These are phyloP conservation scores for Macrotyloma uniflorum DNA, from an alignment of 306 rosid species.

Conservation along the genomic window DNA sequence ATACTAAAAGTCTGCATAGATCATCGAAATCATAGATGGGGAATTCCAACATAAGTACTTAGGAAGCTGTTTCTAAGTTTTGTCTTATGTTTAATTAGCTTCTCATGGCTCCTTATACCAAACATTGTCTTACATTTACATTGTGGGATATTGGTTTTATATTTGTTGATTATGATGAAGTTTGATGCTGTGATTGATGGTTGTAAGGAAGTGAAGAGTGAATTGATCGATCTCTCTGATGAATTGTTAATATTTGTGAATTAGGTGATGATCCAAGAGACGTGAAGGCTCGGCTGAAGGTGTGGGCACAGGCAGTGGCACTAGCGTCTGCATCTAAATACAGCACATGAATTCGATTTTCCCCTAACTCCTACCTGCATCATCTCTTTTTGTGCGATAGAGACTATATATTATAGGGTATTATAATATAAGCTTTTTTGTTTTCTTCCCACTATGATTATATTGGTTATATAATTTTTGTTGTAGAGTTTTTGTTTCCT, in stretches of 20 bases:
- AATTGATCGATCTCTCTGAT: background rate
- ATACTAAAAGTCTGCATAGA: too few species aligned
- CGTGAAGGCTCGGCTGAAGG: conserved; percentile 89
- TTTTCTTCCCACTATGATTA: conserved; percentile 16
- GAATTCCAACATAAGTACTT: too few species aligned
- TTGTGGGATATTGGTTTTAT: background rate
- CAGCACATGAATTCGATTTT: conserved; percentile 38
- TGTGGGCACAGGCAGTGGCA: conserved; percentile 96
- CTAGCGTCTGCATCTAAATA: conserved; percentile 67
- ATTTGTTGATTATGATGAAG: too few species aligned
- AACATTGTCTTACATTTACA: background rate
- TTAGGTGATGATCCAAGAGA: conserved; percentile 83
- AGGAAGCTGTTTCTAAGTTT: too few species aligned
- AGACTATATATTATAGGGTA: background rate
- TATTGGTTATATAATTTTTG: conserved; percentile 10
- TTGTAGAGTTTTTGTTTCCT: background rate
- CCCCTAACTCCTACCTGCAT: background rate
- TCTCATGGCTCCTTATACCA: background rate
- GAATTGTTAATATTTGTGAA: background rate
- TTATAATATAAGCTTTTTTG: background rate
- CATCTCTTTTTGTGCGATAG: background rate
- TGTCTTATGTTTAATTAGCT: too few species aligned
- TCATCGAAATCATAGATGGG: too few species aligned
- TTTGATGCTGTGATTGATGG: background rate
- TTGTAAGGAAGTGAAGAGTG: background rate